These are phyloP conservation scores for Candida odintsovae DNA, from an alignment of 805 yeast species.

Conservation along the genomic window DNA sequence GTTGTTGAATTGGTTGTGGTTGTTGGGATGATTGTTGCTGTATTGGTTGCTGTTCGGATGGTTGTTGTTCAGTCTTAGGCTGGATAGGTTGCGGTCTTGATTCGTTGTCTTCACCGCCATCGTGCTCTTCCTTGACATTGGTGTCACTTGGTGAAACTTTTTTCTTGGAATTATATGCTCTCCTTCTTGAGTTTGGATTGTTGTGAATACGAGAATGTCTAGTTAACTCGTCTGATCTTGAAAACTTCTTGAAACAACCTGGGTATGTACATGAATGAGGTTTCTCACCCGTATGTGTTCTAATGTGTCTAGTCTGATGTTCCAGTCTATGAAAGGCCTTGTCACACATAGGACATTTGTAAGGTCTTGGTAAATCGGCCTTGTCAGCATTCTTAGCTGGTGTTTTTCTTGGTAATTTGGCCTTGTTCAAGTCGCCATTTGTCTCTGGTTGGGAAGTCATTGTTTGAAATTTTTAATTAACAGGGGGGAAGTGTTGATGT, in stretches of 20 bases:
- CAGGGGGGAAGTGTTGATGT: too few relatives aligned
- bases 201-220: conserved; percentile 70
- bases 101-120: background rate
- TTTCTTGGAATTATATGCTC: conserved; percentile 39
- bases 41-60: background rate
- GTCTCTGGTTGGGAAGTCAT: background rate
- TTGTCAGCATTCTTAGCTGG: conserved; percentile 10
- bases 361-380: conserved; percentile 42
- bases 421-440: background rate
- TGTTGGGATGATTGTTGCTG: background rate
- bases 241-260: conserved; percentile 62
- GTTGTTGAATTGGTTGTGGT: background rate
- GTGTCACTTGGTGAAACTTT: conserved; percentile 3
- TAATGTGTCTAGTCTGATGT: conserved; percentile 72
- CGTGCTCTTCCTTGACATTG: background rate
- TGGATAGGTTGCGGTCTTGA: background rate
- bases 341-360: conserved; percentile 67
- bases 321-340: conserved; percentile 73
- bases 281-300: conserved; percentile 79
- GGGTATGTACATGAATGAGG: conserved; percentile 74
- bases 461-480: background rate
- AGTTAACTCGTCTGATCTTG: conserved; percentile 69
- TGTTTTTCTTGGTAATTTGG: background rate
- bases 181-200: conserved; percentile 63
- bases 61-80: background rate